Base-by-base conservation (phyloP, 2,329 filamentous ascomycete species). In the Xylaria sp. region DNA sequence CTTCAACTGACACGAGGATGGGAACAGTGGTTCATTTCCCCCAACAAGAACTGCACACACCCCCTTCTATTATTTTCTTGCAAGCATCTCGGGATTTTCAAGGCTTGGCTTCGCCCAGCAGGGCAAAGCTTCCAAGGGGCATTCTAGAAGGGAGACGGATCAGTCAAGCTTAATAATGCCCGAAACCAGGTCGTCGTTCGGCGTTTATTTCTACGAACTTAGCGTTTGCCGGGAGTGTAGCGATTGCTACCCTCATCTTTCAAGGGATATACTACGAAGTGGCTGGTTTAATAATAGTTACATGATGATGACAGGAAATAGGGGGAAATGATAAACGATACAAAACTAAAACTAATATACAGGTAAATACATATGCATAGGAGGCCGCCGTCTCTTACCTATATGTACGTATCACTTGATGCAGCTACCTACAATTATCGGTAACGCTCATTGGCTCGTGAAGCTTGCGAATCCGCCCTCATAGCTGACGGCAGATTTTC, bases 401-500 rank as follows among this genome's bases (percentile, higher is more conserved):
- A n/a, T 39, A 39, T 20, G 18, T 20, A 39, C 52, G 23, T 20
- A 25, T 6, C 18, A 58, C 13, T 46, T 18, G n/a, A 64, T 36
- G 49, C 25, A 60, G 49, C 25, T 48, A 28, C 36, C 18, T 55
- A 28, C 48, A 36, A n/a, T 5, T 25, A 18, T 15, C n/a, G n/a
- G 28, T 15, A 10, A 33, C 13, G 25, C 18, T 23, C 25, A 66
- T 66, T 66, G 48, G 56, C 36, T 36, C 48, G 20, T 48, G 31
- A 48, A 10, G 39, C 25, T 36, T 25, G 18, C 46, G 18, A 60
- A 28, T 13, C 25, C 23, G 20, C 49, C 56, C 60, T 55, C 57
- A 39, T 55, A 55, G 66, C 62, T 69, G 66, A 69, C 58, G 62
- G 62, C 66, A 58, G 43, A 46, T 57, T 66, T 62, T 55, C 36